These are phyloP conservation scores for Trichoderma atrobrunneum DNA, from an alignment of 2,329 filamentous ascomycete genomes.

Conservation along the genomic window DNA sequence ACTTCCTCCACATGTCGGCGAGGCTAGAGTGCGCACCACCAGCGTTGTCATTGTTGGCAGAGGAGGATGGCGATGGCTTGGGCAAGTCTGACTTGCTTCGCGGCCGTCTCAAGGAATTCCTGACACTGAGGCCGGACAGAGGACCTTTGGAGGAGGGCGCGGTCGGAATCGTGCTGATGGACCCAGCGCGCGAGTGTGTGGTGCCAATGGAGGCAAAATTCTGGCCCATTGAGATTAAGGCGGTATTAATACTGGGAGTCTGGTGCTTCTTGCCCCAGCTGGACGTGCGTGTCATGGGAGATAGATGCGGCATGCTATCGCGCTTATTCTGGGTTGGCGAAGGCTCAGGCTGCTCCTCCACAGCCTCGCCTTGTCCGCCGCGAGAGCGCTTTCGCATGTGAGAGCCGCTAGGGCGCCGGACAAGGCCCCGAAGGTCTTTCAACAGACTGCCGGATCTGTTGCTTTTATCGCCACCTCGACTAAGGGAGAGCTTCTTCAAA, in stretches of 20 bases:
- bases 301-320: slow-evolving; percentile 45
- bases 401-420: slow-evolving; percentile 48
- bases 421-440: slow-evolving; percentile 48
- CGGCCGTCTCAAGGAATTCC: slow-evolving; percentile 50
- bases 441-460: slow-evolving; percentile 49
- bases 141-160: slow-evolving; percentile 50
- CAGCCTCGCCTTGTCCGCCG: slow-evolving; percentile 36
- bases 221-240: slow-evolving; percentile 54
- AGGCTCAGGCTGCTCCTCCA: slow-evolving; percentile 25
- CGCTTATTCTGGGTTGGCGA: slow-evolving; percentile 38
- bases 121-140: slow-evolving; percentile 45
- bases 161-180: slow-evolving; percentile 52
- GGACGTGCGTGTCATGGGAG: slow-evolving; percentile 48
- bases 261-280: slow-evolving; percentile 51
- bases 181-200: slow-evolving; percentile 57
- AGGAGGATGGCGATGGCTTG: slow-evolving; percentile 32
- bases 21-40: slow-evolving; percentile 40
- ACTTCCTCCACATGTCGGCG: slow-evolving; percentile 50
- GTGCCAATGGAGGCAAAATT: slow-evolving; percentile 55
- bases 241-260: slow-evolving; percentile 58
- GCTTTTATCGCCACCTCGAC: slow-evolving; percentile 41
- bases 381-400: slow-evolving; percentile 47
- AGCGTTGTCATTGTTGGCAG: slow-evolving; percentile 30
- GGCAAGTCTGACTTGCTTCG: slow-evolving; percentile 55
- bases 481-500: slow-evolving; percentile 60